Conservation (phyloP, 1,284 basidiomycete genomes). For the Ceratobasidium sp. region DNA sequence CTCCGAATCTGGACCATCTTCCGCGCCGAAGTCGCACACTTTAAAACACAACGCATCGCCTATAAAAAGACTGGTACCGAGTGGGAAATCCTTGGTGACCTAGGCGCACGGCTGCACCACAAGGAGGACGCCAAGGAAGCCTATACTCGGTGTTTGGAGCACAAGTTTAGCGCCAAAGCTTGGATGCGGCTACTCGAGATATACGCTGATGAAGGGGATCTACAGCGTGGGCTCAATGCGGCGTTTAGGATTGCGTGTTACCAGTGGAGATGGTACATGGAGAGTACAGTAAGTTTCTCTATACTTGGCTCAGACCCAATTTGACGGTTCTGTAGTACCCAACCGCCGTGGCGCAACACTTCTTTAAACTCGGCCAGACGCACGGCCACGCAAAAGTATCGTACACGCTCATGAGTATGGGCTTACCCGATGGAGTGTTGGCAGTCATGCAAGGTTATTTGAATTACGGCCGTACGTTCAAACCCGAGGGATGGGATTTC, state of each 20-base stretch:
- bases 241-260: conserved; percentile 93
- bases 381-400: conserved; percentile 95
- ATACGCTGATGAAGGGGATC: conserved; percentile 93
- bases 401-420: conserved; percentile 93
- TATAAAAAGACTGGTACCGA: conserved; percentile 96
- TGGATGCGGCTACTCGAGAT: conserved; percentile 92
- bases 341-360: conserved; percentile 83
- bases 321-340: conserved; percentile 70
- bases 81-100: conserved; percentile 98
- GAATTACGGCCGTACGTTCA: conserved; percentile 80
- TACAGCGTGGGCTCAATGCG: conserved; percentile 87
- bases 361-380: conserved; percentile 93
- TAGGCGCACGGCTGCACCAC: conserved; percentile 90
- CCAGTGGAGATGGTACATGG: conserved; percentile 66
- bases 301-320: conserved; percentile 15
- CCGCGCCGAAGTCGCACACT: conserved; percentile 98
- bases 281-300: conserved; percentile 68
- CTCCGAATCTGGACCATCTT: conserved; percentile 99
- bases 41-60: conserved; percentile 95
- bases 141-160: conserved; percentile 91
- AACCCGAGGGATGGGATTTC: conserved; percentile 61
- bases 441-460: conserved; percentile 87
- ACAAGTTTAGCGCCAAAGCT: conserved; percentile 88
- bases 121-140: conserved; percentile 98
- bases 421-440: conserved; percentile 80